A percentile compares a stretch with the other conserved stretches of the same genome.
Conservation (phyloP, 2,329 filamentous ascomycete genomes). For the Ophiostoma australiae region DNA sequence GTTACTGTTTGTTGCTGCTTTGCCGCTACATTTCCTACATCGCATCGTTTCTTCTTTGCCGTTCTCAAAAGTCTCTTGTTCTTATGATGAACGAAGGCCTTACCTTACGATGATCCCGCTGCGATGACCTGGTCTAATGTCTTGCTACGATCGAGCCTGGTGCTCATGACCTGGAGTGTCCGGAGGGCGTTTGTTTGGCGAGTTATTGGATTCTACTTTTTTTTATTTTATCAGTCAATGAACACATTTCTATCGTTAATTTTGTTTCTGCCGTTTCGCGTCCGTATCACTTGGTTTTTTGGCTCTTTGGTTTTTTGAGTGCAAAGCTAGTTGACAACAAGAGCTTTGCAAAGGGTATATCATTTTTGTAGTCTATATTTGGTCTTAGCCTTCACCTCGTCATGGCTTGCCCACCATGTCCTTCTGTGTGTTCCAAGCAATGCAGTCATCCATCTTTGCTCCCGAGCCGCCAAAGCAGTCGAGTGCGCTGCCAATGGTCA, state of each 20-base stretch:
- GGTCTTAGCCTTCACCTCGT: background rate
- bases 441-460: slow-evolving; percentile 83
- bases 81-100: slow-evolving; percentile 21
- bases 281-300: background rate
- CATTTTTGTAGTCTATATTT: slow-evolving; percentile 8
- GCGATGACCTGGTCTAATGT: slow-evolving; percentile 20
- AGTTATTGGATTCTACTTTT: slow-evolving; percentile 25
- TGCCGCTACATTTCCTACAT: slow-evolving; percentile 24
- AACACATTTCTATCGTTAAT: slow-evolving; percentile 1
- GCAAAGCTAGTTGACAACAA: background rate
- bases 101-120: slow-evolving; percentile 12
- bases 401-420: slow-evolving; percentile 35
- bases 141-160: slow-evolving; percentile 23
- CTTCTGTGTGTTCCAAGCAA: slow-evolving; percentile 67
- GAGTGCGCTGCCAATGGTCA: slow-evolving; percentile 93
- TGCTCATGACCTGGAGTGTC: slow-evolving; percentile 20
- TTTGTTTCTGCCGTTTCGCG: slow-evolving; percentile 6
- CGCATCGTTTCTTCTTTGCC: slow-evolving; percentile 15
- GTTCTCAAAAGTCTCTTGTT: slow-evolving; percentile 9
- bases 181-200: slow-evolving; percentile 18
- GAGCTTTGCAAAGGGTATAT: slow-evolving; percentile 11
- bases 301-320: background rate
- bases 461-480: slow-evolving; percentile 91
- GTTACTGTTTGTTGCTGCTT: slow-evolving; percentile 23
- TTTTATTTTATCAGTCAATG: slow-evolving; percentile 18